A percentile compares a stretch with the other conserved stretches of the same genome.
phyloP scores from a whole-genome alignment of 2,329 filamentous ascomycete species.

The Rhynchosporium graminicola region DNA sequence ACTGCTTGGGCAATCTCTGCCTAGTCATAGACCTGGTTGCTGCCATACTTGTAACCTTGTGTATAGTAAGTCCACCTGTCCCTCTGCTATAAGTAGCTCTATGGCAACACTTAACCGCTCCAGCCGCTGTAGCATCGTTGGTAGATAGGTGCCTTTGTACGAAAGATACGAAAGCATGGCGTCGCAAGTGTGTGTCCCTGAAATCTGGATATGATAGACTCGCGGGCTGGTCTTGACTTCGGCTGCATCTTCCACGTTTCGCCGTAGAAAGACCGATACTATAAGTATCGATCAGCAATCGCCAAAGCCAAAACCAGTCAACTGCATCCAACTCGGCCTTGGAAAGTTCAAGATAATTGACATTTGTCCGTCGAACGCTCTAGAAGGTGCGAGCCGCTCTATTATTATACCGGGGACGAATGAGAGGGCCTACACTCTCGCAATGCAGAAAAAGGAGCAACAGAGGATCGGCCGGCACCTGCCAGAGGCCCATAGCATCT shows the following conservation, averaged over 20 bases:
- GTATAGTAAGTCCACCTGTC: too few species aligned
- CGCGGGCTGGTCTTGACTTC: not conserved
- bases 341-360: not conserved
- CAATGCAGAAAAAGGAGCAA: not conserved
- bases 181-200: not conserved
- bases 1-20: too few species aligned
- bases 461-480: slow-evolving; percentile 10
- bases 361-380: slow-evolving; percentile 1
- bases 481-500: not conserved
- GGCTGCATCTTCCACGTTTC: slow-evolving; percentile 3
- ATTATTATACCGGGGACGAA: not conserved
- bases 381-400: slow-evolving; percentile 4
- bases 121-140: too few species aligned
- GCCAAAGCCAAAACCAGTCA: not conserved
- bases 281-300: not conserved
- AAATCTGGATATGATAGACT: not conserved
- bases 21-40: too few species aligned
- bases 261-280: slow-evolving; percentile 9
- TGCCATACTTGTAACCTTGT: too few species aligned
- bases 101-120: too few species aligned
- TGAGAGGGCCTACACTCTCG: not conserved
- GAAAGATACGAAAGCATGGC: not conserved
- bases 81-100: too few species aligned
- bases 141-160: too few species aligned
- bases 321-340: slow-evolving; percentile 1